These are phyloP conservation scores for Coniochaeta hoffmannii DNA, from an alignment of 2,329 filamentous ascomycete genomes.

Conservation along the genomic window DNA sequence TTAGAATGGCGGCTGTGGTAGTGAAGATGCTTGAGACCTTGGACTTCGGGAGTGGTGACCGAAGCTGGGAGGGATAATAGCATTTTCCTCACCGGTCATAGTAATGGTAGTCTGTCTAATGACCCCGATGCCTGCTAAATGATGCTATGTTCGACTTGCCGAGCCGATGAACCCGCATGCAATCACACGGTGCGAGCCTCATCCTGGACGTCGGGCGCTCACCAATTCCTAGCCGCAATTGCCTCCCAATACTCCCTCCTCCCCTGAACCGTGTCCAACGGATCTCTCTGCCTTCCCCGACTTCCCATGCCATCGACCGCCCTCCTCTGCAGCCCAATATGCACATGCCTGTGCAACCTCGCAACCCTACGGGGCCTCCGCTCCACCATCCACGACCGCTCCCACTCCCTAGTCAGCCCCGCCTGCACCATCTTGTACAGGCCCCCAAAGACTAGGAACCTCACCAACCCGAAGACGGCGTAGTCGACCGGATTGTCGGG, in stretches of 20 bases:
- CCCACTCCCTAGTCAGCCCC: not conserved
- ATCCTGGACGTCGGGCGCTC: not conserved
- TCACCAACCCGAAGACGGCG: not conserved
- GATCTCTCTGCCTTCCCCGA: not conserved
- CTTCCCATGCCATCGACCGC: not conserved
- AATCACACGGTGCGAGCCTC: no score
- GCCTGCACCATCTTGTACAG: not conserved
- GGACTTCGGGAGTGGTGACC: not conserved
- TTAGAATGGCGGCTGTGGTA: not conserved
- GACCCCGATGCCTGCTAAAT: no score
- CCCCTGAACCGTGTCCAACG: not conserved
- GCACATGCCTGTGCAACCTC: not conserved
- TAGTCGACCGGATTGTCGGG: not conserved
- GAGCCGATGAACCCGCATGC: no score
- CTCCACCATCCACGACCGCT: not conserved
- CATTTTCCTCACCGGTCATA: no score
- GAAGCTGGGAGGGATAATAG: not conserved
- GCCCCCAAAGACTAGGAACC: not conserved
- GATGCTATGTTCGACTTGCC: no score
- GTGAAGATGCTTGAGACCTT: not conserved
- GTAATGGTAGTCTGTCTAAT: no score
- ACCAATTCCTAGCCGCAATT: not conserved
- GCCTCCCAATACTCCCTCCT: not conserved
- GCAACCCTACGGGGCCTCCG: not conserved
- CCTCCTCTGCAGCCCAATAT: not conserved